A percentile compares a stretch with the other conserved stretches of the same genome.
Evolutionary conservation across 140 eudicot species (phyloP).

Genomic region (Ambrosia hybrid): DNA sequence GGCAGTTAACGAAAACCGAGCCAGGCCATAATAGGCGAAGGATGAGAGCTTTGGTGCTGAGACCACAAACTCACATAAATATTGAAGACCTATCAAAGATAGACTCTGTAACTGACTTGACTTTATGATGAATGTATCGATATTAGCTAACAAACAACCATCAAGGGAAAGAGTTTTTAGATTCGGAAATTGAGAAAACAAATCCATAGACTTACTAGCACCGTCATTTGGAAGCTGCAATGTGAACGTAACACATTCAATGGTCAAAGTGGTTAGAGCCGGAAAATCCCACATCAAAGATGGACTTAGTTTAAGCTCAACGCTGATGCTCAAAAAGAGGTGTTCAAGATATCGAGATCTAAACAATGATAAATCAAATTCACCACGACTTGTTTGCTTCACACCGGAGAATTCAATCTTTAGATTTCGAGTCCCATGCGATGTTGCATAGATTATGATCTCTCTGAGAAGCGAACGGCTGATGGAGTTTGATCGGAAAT

Average conservation of each 20-base stretch:
- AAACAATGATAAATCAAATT: slow-evolving; percentile 20
- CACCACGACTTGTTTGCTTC: slow-evolving; percentile 26
- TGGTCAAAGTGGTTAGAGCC: slow-evolving; percentile 12
- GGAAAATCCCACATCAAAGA: slow-evolving; percentile 26
- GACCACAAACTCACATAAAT: slow-evolving; percentile 13
- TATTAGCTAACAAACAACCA: slow-evolving; percentile 5
- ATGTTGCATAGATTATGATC: too few relatives aligned
- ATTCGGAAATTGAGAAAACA: slow-evolving; percentile 22
- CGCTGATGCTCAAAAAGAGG: slow-evolving; percentile 16
- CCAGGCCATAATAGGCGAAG: slow-evolving; percentile 9
- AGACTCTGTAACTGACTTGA: slow-evolving; percentile 23
- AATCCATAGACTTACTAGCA: slow-evolving; percentile 20
- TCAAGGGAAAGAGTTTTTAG: slow-evolving; percentile 12
- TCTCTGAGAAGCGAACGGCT: too few relatives aligned
- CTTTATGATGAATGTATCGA: slow-evolving; percentile 16
- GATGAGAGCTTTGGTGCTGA: slow-evolving; percentile 26
- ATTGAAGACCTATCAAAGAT: neutral
- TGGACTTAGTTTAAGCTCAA: slow-evolving; percentile 2
- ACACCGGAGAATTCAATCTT: slow-evolving; percentile 13
- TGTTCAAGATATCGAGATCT: slow-evolving; percentile 18
- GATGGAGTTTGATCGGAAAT: slow-evolving; percentile 10
- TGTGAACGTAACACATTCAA: slow-evolving; percentile 16
- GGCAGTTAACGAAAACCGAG: neutral
- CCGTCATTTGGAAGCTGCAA: neutral
- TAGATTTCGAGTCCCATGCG: too few relatives aligned